Percentiles rank a stretch among this genome's conserved stretches.
These are phyloP conservation scores for Xylariaceae sp. DNA, from an alignment of 2,329 filamentous ascomycete genomes.

Conservation along the genomic window DNA sequence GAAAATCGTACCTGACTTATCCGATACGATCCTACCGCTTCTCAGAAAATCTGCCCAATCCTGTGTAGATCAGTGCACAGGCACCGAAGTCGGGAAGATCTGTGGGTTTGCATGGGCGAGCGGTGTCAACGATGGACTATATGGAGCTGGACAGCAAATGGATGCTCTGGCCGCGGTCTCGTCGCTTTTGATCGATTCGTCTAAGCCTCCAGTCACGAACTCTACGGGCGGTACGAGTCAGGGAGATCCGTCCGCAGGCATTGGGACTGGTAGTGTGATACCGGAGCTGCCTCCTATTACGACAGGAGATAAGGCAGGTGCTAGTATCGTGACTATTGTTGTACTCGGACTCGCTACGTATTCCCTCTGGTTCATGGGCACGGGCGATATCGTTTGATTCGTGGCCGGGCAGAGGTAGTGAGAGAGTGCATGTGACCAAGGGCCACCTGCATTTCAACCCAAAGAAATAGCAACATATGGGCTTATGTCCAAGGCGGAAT, in stretches of 20 bases:
- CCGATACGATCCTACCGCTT: slow-evolving; percentile 33
- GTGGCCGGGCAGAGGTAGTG: too few species aligned
- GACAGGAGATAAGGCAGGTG: slow-evolving; percentile 46
- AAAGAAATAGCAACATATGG: too few species aligned
- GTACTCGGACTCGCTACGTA: slow-evolving; percentile 39
- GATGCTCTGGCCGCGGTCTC: slow-evolving; percentile 55
- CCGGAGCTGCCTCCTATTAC: slow-evolving; percentile 37
- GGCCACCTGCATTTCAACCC: too few species aligned
- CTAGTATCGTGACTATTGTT: slow-evolving; percentile 47
- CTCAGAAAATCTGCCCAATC: slow-evolving; percentile 39
- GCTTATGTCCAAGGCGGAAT: too few species aligned
- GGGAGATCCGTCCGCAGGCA: slow-evolving; percentile 42
- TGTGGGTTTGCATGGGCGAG: slow-evolving; percentile 51
- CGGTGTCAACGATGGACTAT: slow-evolving; percentile 49
- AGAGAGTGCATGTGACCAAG: too few species aligned
- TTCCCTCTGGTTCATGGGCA: slow-evolving; percentile 50
- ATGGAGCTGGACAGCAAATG: slow-evolving; percentile 60
- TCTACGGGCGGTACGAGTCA: slow-evolving; percentile 50
- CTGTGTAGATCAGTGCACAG: slow-evolving; percentile 38
- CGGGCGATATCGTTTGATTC: slow-evolving; percentile 1
- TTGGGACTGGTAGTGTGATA: slow-evolving; percentile 36
- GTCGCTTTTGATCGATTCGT: slow-evolving; percentile 45
- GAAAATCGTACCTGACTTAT: slow-evolving; percentile 40
- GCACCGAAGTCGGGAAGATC: slow-evolving; percentile 34
- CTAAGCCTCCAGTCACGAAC: slow-evolving; percentile 43